These are phyloP conservation scores for Barnettozyma sucrosica DNA, from an alignment of 805 yeast species.

Conservation along the genomic window DNA sequence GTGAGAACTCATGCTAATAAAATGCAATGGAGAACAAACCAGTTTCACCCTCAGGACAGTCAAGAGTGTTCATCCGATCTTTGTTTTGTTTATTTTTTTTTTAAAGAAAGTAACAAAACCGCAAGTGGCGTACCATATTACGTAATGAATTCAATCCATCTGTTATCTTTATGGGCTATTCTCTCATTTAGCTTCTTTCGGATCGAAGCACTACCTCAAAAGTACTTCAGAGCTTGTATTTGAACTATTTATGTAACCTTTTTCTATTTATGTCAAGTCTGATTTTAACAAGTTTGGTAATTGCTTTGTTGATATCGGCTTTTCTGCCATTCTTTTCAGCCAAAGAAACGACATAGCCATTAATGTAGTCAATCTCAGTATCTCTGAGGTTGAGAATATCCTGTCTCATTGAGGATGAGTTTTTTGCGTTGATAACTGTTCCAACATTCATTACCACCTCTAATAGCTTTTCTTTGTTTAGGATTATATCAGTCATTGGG, in stretches of 20 bases:
- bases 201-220: too few species aligned
- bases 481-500: constrained; percentile 14
- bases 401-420: constrained; percentile 46
- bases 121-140: not conserved
- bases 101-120: too few species aligned
- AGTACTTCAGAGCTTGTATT: not conserved
- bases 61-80: not conserved
- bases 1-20: constrained; percentile 15
- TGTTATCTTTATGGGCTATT: too few species aligned
- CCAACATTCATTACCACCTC: constrained; percentile 36
- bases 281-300: constrained; percentile 30
- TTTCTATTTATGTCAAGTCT: constrained; percentile 23
- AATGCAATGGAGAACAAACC: not conserved
- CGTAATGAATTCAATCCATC: not conserved
- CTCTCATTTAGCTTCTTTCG: too few species aligned
- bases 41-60: not conserved
- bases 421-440: constrained; percentile 43
- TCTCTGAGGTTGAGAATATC: constrained; percentile 48
- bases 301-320: constrained; percentile 29
- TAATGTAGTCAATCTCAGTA: constrained; percentile 79
- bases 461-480: constrained; percentile 31
- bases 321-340: constrained; percentile 40
- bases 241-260: not conserved
- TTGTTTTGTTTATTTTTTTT: not conserved
- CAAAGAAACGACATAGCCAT: constrained; percentile 64